phyloP scores from a whole-genome alignment of 2,329 filamentous ascomycete species.

The Trichoderma brevicompactum region DNA sequence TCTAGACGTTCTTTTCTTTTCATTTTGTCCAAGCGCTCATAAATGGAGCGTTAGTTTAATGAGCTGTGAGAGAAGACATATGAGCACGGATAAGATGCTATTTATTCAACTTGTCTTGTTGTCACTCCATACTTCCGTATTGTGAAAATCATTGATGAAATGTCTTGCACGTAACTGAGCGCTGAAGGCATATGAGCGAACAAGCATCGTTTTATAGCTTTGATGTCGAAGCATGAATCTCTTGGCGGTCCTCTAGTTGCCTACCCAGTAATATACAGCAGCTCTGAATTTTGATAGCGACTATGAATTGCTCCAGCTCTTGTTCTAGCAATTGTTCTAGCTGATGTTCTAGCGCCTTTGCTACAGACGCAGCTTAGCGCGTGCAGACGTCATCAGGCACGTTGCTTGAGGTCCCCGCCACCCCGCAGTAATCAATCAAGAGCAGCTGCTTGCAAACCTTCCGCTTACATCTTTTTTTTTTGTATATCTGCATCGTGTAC shows the following conservation, averaged over 20 bases:
- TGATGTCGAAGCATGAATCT: background rate
- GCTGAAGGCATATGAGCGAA: no score
- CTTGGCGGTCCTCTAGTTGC: background rate
- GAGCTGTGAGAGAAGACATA: no score
- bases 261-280: background rate
- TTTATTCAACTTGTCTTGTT: no score
- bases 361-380: conserved; percentile 10
- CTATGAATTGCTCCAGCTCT: no score
- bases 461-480: background rate
- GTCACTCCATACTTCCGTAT: no score
- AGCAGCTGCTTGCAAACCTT: background rate
- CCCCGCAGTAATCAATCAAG: background rate
- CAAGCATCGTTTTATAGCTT: background rate
- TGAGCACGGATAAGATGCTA: no score
- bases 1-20: background rate
- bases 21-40: no score
- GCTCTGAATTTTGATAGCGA: background rate
- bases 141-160: background rate
- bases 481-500: background rate
- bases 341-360: background rate
- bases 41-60: no score
- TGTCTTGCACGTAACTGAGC: background rate
- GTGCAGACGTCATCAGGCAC: conserved; percentile 24
- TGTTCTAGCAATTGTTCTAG: background rate
- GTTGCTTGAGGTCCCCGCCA: background rate